Evolutionary conservation across 352 stramenopile species (phyloP).

Genomic region (Albugo laibachii): DNA sequence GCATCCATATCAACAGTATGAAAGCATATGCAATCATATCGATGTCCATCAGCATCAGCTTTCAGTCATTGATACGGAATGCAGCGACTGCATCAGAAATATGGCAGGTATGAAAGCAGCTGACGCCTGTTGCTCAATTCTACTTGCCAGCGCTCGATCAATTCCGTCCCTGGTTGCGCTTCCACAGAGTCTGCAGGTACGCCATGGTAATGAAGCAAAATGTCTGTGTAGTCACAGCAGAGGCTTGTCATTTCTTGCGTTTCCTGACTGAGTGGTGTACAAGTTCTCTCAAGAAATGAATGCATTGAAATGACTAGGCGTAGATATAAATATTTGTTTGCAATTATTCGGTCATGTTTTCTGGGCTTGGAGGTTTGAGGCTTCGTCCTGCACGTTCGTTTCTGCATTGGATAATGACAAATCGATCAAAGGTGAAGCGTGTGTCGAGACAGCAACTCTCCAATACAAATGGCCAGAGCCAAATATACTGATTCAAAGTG

Average conservation of each 20-base stretch:
- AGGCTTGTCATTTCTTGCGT: slow-evolving; percentile 41
- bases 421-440: slow-evolving; percentile 58
- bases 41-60: no score
- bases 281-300: no score
- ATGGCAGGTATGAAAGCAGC: slow-evolving; percentile 80
- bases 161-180: slow-evolving; percentile 3
- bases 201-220: slow-evolving; percentile 57
- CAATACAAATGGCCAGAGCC: slow-evolving; percentile 61
- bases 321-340: no score
- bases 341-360: no score
- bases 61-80: no score
- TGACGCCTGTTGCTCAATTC: slow-evolving; percentile 85
- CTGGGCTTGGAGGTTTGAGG: no score
- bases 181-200: slow-evolving; percentile 8
- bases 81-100: no score
- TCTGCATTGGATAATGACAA: slow-evolving; percentile 29
- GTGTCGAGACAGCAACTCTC: slow-evolving; percentile 50
- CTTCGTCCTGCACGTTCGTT: slow-evolving; percentile 20
- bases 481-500: slow-evolving; percentile 65
- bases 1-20: no score
- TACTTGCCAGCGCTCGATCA: slow-evolving; percentile 70
- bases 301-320: no score
- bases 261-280: slow-evolving; percentile 37
- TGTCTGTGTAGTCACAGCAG: slow-evolving; percentile 64
- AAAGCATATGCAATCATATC: no score